Base-by-base conservation (phyloP, 2,329 filamentous ascomycete species). In the Xylariaceae sp. region DNA sequence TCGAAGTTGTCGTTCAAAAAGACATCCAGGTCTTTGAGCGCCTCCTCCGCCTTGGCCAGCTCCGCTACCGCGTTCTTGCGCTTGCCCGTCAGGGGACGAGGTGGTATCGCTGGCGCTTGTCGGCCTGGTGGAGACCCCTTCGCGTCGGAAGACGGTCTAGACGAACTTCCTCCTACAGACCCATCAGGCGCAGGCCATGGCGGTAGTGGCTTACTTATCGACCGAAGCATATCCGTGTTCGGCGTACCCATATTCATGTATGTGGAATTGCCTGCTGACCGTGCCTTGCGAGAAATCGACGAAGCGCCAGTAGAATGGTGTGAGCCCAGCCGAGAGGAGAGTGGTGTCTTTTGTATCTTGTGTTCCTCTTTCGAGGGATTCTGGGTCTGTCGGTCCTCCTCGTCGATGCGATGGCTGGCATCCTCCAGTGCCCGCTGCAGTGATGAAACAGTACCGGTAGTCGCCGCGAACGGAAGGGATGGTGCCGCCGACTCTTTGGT, bases 1-100 rank as follows among this genome's bases (percentile, higher is more conserved):
- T 64, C 59, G n/a, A 59, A 50, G 18, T n/a, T n/a, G n/a, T 62
- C 60, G 15, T 40, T 43, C 13, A 59, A 51, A 45, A 57, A 55
- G 16, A 51, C 46, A 30, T 59, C 54, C 18, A 57, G 34, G 34
- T 59, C 52, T 6, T 50, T 47, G 27, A 55, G 24, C 35, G 50
- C 44, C 9, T 50, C 41, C 29, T 52, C 43, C 1, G 51, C 47
- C 19, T 52, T 41, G n/a, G 36, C 34, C 16, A 53, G 50, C 31
- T 52, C 48, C n/a, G 38, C 40, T 13, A 48, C 46, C 9, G 44
- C 43, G 33, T 46, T 40, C 30, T 39, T 43, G 32, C 38, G 38
- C 24, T 46, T 37, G n/a, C 36, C 44, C 17, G 24, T 40, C 21
- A 31, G 18, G 9, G 23, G 9, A 5, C 15, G 41, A 19, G 40